Evolutionary conservation across 2,329 filamentous ascomycete genomes (phyloP).

Genomic region (Aspergillus eucalypticola): DNA sequence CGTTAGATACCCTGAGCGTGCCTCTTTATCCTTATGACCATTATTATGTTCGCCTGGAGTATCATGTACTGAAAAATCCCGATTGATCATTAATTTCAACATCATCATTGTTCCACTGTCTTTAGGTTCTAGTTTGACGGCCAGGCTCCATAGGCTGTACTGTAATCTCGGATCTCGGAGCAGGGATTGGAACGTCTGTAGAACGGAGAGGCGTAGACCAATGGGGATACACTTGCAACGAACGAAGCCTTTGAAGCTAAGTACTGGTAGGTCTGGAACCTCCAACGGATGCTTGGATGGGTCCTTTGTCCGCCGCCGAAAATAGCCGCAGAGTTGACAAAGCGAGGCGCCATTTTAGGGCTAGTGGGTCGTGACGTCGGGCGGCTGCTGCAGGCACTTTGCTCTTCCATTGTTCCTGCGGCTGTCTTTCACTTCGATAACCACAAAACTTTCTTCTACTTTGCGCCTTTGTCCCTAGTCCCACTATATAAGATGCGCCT

Average conservation of each 20-base stretch:
- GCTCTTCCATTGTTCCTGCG: not conserved
- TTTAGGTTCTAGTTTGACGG: not conserved
- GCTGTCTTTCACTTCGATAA: not conserved
- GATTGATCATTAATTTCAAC: constrained; percentile 7
- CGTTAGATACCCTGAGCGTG: constrained; percentile 31
- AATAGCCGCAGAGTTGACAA: not conserved
- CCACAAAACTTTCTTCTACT: not conserved
- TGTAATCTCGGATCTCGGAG: not conserved
- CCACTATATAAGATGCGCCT: not conserved
- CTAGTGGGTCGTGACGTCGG: constrained; percentile 2
- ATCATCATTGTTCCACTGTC: constrained; percentile 2
- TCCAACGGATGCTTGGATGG: not conserved
- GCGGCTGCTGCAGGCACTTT: not conserved
- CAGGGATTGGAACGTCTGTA: not conserved
- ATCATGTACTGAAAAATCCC: not conserved
- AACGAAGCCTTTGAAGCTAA: not conserved
- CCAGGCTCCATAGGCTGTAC: not conserved
- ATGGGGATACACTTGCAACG: not conserved
- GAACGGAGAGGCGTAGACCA: not conserved
- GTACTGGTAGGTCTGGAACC: not conserved
- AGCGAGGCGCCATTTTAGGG: not conserved
- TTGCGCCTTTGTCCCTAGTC: not conserved
- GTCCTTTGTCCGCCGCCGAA: not conserved
- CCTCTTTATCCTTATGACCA: constrained; percentile 14
- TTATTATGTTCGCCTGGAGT: constrained; percentile 13